A percentile compares a stretch with the other conserved stretches of the same genome.
These are phyloP conservation scores for Penium margaritaceum DNA, from an alignment of 139 green algal species.

Conservation along the genomic window DNA sequence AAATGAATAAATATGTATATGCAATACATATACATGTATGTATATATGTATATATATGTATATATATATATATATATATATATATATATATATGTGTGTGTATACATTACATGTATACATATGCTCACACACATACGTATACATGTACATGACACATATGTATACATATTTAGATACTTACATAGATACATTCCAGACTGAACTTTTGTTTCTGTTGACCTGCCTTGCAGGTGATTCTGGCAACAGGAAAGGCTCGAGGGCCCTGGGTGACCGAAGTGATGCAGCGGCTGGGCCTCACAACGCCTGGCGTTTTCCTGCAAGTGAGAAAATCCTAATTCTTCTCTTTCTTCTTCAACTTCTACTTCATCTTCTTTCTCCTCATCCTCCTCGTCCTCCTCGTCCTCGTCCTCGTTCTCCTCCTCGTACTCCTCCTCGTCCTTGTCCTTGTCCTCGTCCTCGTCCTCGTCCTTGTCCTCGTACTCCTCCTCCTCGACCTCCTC, in stretches of 20 bases:
- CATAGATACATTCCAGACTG: not conserved
- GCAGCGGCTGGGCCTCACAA: not conserved
- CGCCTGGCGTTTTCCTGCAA: conserved; percentile 16
- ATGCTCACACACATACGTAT: no score
- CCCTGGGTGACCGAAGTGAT: conserved; percentile 51
- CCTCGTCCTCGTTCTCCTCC: not conserved
- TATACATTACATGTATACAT: no score
- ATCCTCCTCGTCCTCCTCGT: not conserved
- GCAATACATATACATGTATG: no score
- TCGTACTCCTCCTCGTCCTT: not conserved
- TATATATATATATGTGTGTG: no score
- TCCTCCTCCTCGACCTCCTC: not conserved
- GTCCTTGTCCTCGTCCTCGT: not conserved
- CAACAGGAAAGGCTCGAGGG: conserved; percentile 70
- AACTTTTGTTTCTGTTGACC: not conserved
- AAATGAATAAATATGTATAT: no score
- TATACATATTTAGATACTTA: no score
- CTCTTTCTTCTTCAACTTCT: not conserved
- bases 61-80: no score
- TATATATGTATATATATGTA: no score
- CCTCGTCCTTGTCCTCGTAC: no score
- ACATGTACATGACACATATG: no score
- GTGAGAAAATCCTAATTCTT: not conserved
- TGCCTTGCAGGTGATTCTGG: conserved; percentile 58
- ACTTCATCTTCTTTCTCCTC: not conserved